Evolutionary conservation across 768 basidiomycete species (phyloP).

Genomic region (Hygrocybe coccinea): DNA sequence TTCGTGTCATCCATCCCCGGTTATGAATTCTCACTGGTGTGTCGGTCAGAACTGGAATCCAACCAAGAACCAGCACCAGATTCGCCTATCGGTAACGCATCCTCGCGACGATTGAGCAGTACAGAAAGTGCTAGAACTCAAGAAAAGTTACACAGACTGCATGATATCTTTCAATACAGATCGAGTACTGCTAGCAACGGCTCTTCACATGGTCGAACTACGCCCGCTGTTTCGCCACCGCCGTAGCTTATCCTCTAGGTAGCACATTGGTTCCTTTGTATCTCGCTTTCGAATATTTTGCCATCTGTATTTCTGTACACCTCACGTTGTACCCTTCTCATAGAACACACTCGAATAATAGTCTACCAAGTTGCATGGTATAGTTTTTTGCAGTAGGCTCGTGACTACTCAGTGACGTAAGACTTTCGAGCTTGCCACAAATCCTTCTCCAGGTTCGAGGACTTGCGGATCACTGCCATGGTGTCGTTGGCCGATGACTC

Average conservation of each 20-base stretch:
- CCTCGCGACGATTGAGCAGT: conserved; percentile 25
- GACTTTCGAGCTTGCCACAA: too few relatives aligned
- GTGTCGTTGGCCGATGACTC: conserved; percentile 8
- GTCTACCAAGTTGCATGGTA: too few relatives aligned
- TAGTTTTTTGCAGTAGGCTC: too few relatives aligned
- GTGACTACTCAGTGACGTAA: too few relatives aligned
- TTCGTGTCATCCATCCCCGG: not conserved
- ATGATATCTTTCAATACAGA: conserved; percentile 80
- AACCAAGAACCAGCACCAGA: conserved; percentile 40
- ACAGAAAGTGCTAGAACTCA: conserved; percentile 41
- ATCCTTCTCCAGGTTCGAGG: not conserved
- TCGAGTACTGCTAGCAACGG: conserved; percentile 54
- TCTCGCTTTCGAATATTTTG: too few relatives aligned
- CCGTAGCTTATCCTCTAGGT: not conserved
- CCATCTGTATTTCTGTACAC: not conserved
- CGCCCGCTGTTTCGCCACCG: conserved; percentile 16
- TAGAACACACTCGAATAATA: too few relatives aligned
- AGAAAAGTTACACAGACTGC: conserved; percentile 68
- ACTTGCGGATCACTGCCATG: conserved; percentile 4
- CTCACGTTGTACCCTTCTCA: not conserved
- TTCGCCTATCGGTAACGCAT: conserved; percentile 19
- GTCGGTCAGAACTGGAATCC: conserved; percentile 55
- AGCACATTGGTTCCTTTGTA: not conserved
- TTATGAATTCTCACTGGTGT: conserved; percentile 9
- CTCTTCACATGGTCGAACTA: conserved; percentile 32